These are phyloP conservation scores for Euphorbia pulcherrima DNA, from an alignment of 345 rosid species.

Conservation along the genomic window DNA sequence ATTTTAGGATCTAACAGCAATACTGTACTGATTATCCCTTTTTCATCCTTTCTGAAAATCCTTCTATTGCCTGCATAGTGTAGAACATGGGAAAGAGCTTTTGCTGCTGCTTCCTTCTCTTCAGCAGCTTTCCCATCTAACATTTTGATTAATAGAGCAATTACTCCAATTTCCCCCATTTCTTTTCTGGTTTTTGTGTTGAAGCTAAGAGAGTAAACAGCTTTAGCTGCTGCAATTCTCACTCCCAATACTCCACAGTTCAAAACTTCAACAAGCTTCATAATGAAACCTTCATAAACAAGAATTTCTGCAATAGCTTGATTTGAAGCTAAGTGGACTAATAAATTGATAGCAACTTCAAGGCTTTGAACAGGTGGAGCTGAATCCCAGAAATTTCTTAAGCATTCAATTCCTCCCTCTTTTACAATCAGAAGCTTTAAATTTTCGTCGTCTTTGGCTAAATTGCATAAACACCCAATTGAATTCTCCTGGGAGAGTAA, in stretches of 20 bases:
- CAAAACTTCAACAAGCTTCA: constrained; percentile 46
- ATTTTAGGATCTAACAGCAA: constrained; percentile 60
- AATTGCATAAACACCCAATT: constrained; percentile 65
- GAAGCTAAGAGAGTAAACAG: constrained; percentile 48
- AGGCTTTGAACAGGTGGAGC: constrained; percentile 44
- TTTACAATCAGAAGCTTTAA: constrained; percentile 56
- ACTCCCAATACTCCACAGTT: constrained; percentile 59
- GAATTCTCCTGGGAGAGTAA: constrained; percentile 72
- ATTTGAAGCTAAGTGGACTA: constrained; percentile 49
- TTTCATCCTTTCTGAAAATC: constrained; percentile 51
- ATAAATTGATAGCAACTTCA: constrained; percentile 57
- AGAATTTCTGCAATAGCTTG: constrained; percentile 59
- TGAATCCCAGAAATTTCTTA: constrained; percentile 81
- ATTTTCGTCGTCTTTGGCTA: constrained; percentile 50
- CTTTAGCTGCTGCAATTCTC: constrained; percentile 70
- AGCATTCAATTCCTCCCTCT: constrained; percentile 64
- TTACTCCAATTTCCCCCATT: constrained; percentile 63
- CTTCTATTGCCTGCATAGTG: constrained; percentile 46
- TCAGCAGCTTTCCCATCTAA: constrained; percentile 79
- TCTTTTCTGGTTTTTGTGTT: constrained; percentile 60
- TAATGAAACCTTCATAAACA: constrained; percentile 55
- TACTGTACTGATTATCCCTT: constrained; percentile 55
- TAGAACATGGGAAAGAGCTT: constrained; percentile 54
- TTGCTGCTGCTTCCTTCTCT: constrained; percentile 83
- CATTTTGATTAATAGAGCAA: constrained; percentile 56